Evolutionary conservation across 208 protist species (phyloP), one percentile per base, ranked within the genome.

Genomic region (Naegleria gruberi): DNA sequence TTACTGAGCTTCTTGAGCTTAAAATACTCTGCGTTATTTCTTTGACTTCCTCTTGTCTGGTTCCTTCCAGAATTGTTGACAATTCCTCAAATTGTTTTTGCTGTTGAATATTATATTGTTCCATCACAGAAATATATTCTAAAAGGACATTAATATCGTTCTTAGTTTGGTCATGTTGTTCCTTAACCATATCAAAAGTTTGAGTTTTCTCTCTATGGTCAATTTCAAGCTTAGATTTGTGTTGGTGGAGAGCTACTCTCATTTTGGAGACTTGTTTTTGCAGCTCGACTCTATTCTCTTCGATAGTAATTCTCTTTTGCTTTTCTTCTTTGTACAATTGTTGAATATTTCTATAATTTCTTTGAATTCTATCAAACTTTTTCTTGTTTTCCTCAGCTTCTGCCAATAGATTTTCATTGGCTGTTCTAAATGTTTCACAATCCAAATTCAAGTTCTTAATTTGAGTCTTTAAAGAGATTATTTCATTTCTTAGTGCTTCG

Each of bases 221-320:
- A 65, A 65, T 4, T 17, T 82, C 74, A 17, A 82, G 17, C 37
- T 30, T 17, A 23, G 30, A 42, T 82, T 82, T 82, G 74, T 82
- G 74, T 5, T 82, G 74, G 17, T 82, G 74, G 17, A 42, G 34
- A 43, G 74, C 4, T 41, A 82, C 30, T 82, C 74, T 82, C 74
- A 82, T 82, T 34, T 82, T 34, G 30, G 74, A 34, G 5, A 82
- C 74, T 82, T 82, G 74, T 82, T 82, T 34, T 82, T 82, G 74
- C 30, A 82, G 17, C 37, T 82, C 74, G 17, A 40, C 37, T 82
- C 30, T 43, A 17, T 34, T 10, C 34, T 82, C 40, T 8, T 82
- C 74, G 6, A 34, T 40, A 1, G 30, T 42, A 34, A 43, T 42
- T 82, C 74, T 82, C 30, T 82, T 82, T 82, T 82, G 30, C 34